Conservation (phyloP, 2,329 filamentous ascomycete species). For the Ophiostoma pallidulum region DNA sequence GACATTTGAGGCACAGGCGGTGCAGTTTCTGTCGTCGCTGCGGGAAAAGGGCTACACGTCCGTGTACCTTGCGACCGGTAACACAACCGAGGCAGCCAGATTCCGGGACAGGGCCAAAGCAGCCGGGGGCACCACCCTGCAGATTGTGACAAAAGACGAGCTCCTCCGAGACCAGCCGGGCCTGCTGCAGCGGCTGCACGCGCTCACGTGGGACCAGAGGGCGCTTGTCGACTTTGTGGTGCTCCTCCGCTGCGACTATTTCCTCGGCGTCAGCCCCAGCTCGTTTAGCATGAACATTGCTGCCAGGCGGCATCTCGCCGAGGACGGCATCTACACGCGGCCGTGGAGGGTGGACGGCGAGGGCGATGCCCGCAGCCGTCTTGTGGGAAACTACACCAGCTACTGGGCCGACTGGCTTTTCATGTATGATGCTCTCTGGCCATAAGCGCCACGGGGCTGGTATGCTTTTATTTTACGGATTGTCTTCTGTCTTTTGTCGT, state of each 20-base stretch:
- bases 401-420: conserved; percentile 42
- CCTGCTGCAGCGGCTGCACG: conserved; percentile 26
- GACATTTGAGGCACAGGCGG: conserved; percentile 31
- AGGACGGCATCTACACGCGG: conserved; percentile 31
- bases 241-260: conserved; percentile 30
- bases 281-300: conserved; percentile 40
- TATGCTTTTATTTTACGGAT: not conserved
- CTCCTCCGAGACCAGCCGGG: conserved; percentile 22
- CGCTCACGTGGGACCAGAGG: conserved; percentile 36
- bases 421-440: conserved; percentile 37
- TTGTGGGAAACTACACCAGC: conserved; percentile 34
- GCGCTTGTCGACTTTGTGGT: conserved; percentile 34
- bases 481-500: conserved; percentile 3
- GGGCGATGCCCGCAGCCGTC: conserved; percentile 33
- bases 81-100: conserved; percentile 31
- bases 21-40: conserved; percentile 30
- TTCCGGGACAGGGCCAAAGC: conserved; percentile 25
- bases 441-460: conserved; percentile 19
- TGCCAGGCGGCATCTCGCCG: conserved; percentile 34
- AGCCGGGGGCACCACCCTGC: not conserved
- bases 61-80: conserved; percentile 38
- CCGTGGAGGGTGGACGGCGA: conserved; percentile 34
- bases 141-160: conserved; percentile 29
- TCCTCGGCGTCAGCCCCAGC: conserved; percentile 36
- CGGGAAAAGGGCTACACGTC: conserved; percentile 25